Percentiles rank a stretch among this genome's conserved stretches.
Conservation (phyloP, 1,284 basidiomycete genomes). For the Hemileia vastatrix region DNA sequence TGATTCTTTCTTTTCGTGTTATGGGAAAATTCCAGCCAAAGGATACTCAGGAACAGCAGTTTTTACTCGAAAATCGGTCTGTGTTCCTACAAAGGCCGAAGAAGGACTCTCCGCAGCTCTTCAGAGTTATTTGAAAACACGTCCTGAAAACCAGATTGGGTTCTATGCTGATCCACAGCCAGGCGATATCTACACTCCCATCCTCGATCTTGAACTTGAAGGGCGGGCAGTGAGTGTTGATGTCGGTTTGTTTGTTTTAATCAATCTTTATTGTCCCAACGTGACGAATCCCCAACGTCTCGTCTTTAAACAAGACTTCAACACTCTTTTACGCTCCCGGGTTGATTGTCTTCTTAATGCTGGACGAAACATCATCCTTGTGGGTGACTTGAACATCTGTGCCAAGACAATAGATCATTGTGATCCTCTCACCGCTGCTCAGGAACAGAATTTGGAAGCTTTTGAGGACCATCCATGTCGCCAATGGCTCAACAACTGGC, state of each 20-base stretch:
- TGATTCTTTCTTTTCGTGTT: background rate
- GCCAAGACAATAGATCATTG: constrained; percentile 78
- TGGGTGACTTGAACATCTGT: constrained; percentile 86
- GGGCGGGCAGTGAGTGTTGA: constrained; percentile 70
- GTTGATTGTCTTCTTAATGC: constrained; percentile 59
- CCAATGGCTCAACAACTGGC: constrained; percentile 67
- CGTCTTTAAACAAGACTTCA: constrained; percentile 83
- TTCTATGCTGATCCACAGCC: too few species aligned
- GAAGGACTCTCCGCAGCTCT: too few species aligned
- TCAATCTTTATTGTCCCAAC: constrained; percentile 95
- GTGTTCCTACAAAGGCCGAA: too few species aligned
- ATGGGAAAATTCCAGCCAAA: background rate
- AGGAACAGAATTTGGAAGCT: constrained; percentile 53
- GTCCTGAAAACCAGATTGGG: too few species aligned
- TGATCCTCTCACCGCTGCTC: constrained; percentile 58
- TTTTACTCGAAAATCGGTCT: too few species aligned
- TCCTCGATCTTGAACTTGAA: constrained; percentile 60
- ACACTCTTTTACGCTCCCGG: constrained; percentile 63
- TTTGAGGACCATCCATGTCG: constrained; percentile 46
- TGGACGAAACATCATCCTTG: constrained; percentile 69
- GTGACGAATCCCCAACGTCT: constrained; percentile 77
- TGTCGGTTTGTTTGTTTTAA: constrained; percentile 84
- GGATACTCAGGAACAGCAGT: background rate
- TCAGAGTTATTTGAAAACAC: too few species aligned
- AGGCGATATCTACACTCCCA: too few species aligned